Conservation (phyloP, 352 stramenopile genomes). For the Pythium periplocum region DNA sequence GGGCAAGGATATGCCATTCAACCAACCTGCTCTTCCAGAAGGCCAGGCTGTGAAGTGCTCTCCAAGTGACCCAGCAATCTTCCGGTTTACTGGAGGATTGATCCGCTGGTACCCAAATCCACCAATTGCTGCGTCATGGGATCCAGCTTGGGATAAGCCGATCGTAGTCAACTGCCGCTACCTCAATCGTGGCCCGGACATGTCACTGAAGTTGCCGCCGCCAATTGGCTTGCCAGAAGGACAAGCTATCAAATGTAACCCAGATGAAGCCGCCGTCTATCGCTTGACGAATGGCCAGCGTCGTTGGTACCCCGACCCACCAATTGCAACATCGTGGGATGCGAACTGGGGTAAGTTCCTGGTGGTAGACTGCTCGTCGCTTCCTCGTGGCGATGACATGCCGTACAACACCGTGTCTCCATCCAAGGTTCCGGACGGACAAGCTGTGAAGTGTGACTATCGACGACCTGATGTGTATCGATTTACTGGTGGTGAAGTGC, state of each 20-base stretch:
- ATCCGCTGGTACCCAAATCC: constrained; percentile 12
- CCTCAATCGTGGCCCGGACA: constrained; percentile 1
- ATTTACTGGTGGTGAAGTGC: no score
- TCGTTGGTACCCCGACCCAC: constrained; percentile 1
- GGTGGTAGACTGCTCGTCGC: constrained; percentile 1
- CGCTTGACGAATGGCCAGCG: constrained; percentile 1
- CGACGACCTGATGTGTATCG: no score
- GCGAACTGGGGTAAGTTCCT: neutral
- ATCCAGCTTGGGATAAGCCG: constrained; percentile 6
- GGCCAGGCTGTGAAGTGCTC: constrained; percentile 14
- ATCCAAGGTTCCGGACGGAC: constrained; percentile 2
- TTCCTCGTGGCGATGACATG: constrained; percentile 4
- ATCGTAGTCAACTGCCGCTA: constrained; percentile 8
- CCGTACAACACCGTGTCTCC: neutral
- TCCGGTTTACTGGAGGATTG: constrained; percentile 7
- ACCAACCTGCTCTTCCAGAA: constrained; percentile 7
- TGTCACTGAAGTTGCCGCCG: neutral
- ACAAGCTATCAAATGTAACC: neutral
- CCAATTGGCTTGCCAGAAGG: constrained; percentile 9
- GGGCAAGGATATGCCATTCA: constrained; percentile 14
- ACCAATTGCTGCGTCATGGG: constrained; percentile 20
- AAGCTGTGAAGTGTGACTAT: neutral
- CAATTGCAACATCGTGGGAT: constrained; percentile 7
- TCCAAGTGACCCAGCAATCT: constrained; percentile 1
- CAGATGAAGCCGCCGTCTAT: neutral